Base-by-base conservation (phyloP, 164 flowering plant species). In the Warburgia ugandensis region DNA sequence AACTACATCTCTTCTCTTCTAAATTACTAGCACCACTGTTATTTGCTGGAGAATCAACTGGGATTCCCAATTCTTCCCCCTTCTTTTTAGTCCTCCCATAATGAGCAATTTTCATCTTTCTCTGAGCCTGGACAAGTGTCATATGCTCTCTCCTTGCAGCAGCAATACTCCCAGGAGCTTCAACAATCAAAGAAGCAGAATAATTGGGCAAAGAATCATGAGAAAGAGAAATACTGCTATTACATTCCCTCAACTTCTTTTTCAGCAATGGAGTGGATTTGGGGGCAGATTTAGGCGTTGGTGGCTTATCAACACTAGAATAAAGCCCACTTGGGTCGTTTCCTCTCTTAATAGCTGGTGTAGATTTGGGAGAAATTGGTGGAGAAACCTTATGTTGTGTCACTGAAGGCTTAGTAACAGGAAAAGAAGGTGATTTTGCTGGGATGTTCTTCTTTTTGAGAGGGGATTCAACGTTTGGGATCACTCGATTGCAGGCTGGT, bases 31-130 rank as follows among this genome's bases (percentile, higher is more conserved):
- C 16, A 3, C 63, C 21, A 9, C 29, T 58, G 5, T 33, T 6
- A 50, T 4, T 8, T 42, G 20, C n/a, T 0, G 56, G 28, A 54
- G 72, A 11, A 50, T 73, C 74, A 37, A 69, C 0, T 8, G 79
- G 73, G 50, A 49, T 60, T 30, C 61, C 61, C 31, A 64, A 74
- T 31, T 50, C 38, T 29, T 73, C 81, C 48, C 65, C 63, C 62
- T 73, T 81, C 8, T 76, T 75, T 5, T 85, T 78, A 1, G 83
- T 68, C 58, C 97, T 72, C 30, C 97, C 95, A 68, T 86, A 91
- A 62, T 84, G 97, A 13, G 94, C 95, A 33, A 84, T 86, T 39
- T 59, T 55, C 83, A 79, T 67, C 72, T 84, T 91, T 46, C 95
- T 61, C 53, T 80, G 80, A 0, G 79, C 94, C 40, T 81, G 85